A percentile compares a stretch with the other conserved stretches of the same genome.
Conservation (phyloP, 768 basidiomycete genomes). For the Nidula microcarpa region DNA sequence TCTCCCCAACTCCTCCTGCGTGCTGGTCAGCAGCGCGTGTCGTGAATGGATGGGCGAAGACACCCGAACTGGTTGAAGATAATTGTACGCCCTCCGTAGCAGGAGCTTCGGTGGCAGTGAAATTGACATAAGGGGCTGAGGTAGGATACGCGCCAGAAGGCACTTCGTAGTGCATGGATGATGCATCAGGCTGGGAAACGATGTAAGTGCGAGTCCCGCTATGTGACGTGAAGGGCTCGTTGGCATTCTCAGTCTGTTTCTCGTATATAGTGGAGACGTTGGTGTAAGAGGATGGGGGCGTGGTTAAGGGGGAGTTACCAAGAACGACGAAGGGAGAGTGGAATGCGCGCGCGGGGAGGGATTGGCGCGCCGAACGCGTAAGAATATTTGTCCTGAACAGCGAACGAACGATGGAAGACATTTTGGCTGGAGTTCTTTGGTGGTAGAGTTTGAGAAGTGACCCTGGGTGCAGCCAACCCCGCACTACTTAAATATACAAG, state of each 20-base stretch:
- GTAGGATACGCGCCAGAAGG: slow-evolving; percentile 67
- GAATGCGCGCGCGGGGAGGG: slow-evolving; percentile 42
- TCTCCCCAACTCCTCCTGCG: slow-evolving; percentile 42
- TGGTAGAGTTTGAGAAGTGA: no score
- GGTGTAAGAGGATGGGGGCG: slow-evolving; percentile 26
- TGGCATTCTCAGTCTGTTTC: slow-evolving; percentile 52
- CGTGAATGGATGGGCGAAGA: slow-evolving; percentile 38
- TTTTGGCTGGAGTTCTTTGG: no score
- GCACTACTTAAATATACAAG: no score
- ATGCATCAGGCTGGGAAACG: slow-evolving; percentile 68
- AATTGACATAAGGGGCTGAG: slow-evolving; percentile 42
- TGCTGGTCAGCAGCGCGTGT: slow-evolving; percentile 37
- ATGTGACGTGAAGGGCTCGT: slow-evolving; percentile 42
- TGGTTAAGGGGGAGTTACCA: slow-evolving; percentile 32
- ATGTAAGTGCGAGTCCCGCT: slow-evolving; percentile 62
- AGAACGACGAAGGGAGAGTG: slow-evolving; percentile 64
- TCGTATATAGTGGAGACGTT: slow-evolving; percentile 44
- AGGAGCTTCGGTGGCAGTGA: slow-evolving; percentile 35
- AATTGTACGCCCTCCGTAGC: slow-evolving; percentile 27
- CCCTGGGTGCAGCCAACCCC: no score
- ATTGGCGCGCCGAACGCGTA: slow-evolving; percentile 12
- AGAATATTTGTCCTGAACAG: slow-evolving; percentile 17
- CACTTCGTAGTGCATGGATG: slow-evolving; percentile 61
- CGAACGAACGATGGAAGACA: slow-evolving; percentile 24
- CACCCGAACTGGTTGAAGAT: slow-evolving; percentile 38